Evolutionary conservation across 2,329 filamentous ascomycete species (phyloP).

Genomic region (Didymella glomerata): DNA sequence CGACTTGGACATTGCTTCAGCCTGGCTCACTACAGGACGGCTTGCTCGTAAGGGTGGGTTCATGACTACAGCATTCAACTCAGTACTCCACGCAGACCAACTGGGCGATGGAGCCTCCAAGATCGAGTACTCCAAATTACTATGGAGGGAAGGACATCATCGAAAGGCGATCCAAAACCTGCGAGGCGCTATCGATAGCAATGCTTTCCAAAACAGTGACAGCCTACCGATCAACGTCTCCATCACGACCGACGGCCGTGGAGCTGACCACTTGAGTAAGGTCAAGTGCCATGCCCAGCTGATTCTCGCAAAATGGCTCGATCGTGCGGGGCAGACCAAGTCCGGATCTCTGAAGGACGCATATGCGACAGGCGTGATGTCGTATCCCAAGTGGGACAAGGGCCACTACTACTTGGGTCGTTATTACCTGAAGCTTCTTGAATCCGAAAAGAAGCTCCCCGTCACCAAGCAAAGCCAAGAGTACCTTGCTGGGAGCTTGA

Average conservation of each 20-base stretch:
- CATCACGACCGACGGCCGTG: constrained; percentile 51
- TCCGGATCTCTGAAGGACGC: constrained; percentile 74
- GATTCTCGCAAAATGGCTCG: constrained; percentile 94
- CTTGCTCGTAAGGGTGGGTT: constrained; percentile 86
- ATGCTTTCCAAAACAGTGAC: constrained; percentile 70
- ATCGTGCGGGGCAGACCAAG: constrained; percentile 91
- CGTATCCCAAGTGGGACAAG: constrained; percentile 83
- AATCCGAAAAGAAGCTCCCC: constrained; percentile 82
- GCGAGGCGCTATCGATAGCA: constrained; percentile 82
- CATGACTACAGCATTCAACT: constrained; percentile 88
- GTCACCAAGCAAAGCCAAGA: constrained; percentile 70
- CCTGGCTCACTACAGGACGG: constrained; percentile 86
- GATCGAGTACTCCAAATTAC: constrained; percentile 89
- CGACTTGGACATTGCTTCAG: constrained; percentile 77
- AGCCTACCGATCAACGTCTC: constrained; percentile 46
- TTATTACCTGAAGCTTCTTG: constrained; percentile 95
- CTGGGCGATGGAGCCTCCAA: constrained; percentile 87
- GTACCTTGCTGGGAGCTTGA: constrained; percentile 77
- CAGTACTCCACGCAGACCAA: constrained; percentile 85
- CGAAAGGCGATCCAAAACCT: constrained; percentile 94
- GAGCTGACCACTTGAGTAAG: constrained; percentile 60
- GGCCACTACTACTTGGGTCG: constrained; percentile 96
- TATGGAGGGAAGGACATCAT: constrained; percentile 94
- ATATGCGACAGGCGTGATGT: constrained; percentile 82
- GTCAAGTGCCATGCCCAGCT: constrained; percentile 82